Evolutionary conservation across 75 land plant genomes (phyloP), one percentile per base, ranked within the genome.

Genomic region (Larix kaempferi): DNA sequence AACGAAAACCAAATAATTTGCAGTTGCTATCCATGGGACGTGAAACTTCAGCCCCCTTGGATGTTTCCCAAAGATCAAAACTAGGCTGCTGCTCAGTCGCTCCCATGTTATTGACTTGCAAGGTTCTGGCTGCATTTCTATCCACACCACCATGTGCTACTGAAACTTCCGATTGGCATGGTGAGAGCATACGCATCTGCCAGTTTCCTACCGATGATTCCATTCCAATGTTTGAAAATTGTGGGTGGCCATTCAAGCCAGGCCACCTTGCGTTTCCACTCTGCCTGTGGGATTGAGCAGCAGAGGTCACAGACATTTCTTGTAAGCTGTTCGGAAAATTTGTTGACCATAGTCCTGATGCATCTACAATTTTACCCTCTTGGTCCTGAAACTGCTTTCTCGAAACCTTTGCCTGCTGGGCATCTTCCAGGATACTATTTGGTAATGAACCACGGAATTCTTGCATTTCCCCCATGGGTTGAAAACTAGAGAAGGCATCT

Each of bases 1-100:
- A 73, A 73, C 82, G 49, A 49, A 86, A 74, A 17, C 91, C 91
- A 80, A 89, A 89, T 59, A 89, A 44, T 78, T 69, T 86, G 73
- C 56, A 76, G 19, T 64, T 56, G 1, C 79, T 82, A 60, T 84
- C 85, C 29, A 56, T 78, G 21, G 61, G 80, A 17, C 83, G 76
- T 73, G 84, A 79, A 2, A 35, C 6, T 27, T 84, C 91, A 12
- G 37, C 56, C 19, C 75, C 54, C 27, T 77, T 76, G 23, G 72
- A 26, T 21, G 71, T 49, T 17, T 58, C 52, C 52, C 11, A 0
- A 11, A 52, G 55, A 61, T 86, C 56, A 55, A 56, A 29, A 63
- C 83, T 74, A 56, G 82, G 74, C 49, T 33, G 56, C 17, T 76
- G n/a, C 0, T 75, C 82, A 56, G 80, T 84, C 22, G 80, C 69